These are phyloP conservation scores for Cladosporium sp. DNA, from an alignment of 2,329 filamentous ascomycete species.

Conservation along the genomic window DNA sequence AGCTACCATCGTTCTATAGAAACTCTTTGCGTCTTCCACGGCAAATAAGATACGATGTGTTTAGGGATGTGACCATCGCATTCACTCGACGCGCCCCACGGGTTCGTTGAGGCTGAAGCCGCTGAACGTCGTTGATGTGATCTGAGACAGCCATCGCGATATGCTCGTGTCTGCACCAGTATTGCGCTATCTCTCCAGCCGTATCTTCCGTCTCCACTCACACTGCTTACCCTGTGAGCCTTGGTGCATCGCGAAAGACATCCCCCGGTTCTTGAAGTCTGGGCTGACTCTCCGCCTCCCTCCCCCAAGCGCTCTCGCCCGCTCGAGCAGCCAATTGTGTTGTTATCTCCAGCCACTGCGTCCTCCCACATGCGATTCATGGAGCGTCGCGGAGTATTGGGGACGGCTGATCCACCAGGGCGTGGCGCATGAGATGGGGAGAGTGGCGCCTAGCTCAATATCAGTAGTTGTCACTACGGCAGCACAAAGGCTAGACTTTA, in stretches of 20 bases:
- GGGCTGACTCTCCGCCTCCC: background rate
- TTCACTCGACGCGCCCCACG: background rate
- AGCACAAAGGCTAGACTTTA: conserved; percentile 4
- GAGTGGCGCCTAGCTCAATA: conserved; percentile 8
- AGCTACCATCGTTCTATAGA: conserved; percentile 5
- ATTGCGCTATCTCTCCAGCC: conserved; percentile 10
- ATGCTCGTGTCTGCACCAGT: background rate
- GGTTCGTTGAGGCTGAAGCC: background rate
- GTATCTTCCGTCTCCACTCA: conserved; percentile 8
- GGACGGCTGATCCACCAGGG: background rate
- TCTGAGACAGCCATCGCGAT: conserved; percentile 6
- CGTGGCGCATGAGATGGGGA: background rate
- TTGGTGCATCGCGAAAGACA: background rate
- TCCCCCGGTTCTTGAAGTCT: background rate
- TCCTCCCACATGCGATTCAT: background rate
- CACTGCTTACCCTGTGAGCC: conserved; percentile 5
- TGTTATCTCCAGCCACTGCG: background rate
- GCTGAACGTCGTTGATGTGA: background rate
- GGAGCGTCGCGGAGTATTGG: background rate
- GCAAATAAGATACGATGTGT: background rate
- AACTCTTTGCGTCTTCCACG: background rate
- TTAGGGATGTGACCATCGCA: background rate
- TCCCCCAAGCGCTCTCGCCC: background rate
- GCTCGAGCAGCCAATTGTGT: background rate
- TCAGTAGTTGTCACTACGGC: background rate